phyloP scores from a whole-genome alignment of 768 basidiomycete species.

The Podaxis sp. region DNA sequence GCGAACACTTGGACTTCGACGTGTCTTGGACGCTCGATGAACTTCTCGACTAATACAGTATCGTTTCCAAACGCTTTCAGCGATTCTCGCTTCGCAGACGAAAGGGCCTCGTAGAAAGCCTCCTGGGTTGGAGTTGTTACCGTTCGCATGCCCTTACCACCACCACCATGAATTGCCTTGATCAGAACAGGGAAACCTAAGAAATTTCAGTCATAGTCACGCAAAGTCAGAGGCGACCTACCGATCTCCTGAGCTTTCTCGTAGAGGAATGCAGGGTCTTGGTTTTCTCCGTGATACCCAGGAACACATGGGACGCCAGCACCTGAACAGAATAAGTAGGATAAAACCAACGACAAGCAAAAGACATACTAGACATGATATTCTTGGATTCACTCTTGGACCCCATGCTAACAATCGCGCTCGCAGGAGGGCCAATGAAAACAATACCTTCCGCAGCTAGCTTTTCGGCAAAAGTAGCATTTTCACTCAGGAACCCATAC shows the following conservation, averaged over 20 bases:
- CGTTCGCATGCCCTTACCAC: conserved; percentile 93
- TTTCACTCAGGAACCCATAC: conserved; percentile 92
- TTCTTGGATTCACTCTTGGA: conserved; percentile 97
- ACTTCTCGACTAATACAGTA: conserved; percentile 86
- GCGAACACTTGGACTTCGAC: conserved; percentile 96
- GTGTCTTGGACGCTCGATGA: conserved; percentile 82
- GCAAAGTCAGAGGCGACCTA: conserved; percentile 19
- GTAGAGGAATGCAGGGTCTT: conserved; percentile 70
- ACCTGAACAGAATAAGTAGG: conserved; percentile 35
- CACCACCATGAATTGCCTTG: conserved; percentile 95
- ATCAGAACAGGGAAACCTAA: conserved; percentile 88
- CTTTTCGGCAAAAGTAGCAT: conserved; percentile 73
- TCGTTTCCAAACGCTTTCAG: conserved; percentile 86
- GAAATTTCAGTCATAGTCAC: not conserved
- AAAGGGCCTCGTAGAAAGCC: conserved; percentile 77
- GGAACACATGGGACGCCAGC: conserved; percentile 93
- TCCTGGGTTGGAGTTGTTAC: conserved; percentile 54
- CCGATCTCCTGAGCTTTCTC: conserved; percentile 72
- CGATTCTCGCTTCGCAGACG: conserved; percentile 88
- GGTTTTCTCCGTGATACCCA: conserved; percentile 86
- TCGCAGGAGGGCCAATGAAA: conserved; percentile 88
- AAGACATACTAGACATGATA: conserved; percentile 74
- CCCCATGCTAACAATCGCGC: conserved; percentile 91
- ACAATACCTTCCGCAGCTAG: conserved; percentile 79
- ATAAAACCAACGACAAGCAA: not conserved